These are phyloP conservation scores for Suillus bovinus DNA, from an alignment of 768 basidiomycete genomes.

Conservation along the genomic window DNA sequence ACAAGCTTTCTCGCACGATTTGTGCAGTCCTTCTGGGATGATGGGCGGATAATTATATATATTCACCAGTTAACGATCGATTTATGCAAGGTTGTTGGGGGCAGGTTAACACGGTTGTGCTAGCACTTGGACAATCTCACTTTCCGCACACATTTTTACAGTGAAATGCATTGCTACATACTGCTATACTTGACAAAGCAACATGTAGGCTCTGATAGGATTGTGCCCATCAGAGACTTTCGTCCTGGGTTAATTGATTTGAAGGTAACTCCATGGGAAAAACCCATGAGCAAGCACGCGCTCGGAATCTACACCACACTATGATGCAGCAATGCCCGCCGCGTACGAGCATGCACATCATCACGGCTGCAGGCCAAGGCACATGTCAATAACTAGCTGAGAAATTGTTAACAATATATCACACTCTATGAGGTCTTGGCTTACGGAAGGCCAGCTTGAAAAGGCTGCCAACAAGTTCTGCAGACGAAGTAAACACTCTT, in stretches of 20 bases:
- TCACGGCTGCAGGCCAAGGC: background rate
- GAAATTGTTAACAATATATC: background rate
- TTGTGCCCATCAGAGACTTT: conserved; percentile 26
- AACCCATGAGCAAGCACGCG: conserved; percentile 3
- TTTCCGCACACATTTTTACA: background rate
- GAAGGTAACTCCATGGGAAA: conserved; percentile 15
- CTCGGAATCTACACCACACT: background rate
- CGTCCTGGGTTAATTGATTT: conserved; percentile 42
- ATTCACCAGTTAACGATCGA: background rate
- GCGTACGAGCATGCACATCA: conserved; percentile 3
- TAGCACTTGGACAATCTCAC: background rate
- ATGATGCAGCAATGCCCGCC: background rate
- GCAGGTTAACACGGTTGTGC: background rate
- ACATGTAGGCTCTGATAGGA: conserved; percentile 31
- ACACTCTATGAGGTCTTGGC: background rate
- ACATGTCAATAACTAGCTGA: conserved; percentile 1
- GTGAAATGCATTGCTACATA: conserved; percentile 24
- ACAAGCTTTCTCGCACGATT: too few relatives aligned
- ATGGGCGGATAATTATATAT: background rate
- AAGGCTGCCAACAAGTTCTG: conserved; percentile 2
- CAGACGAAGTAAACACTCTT: background rate
- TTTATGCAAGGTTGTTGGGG: background rate
- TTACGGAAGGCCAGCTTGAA: conserved; percentile 3
- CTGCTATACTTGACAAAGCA: conserved; percentile 32
- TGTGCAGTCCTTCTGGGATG: background rate